Base-by-base conservation (phyloP, 148 eudicot species). In the Fagopyrum homotropicum region DNA sequence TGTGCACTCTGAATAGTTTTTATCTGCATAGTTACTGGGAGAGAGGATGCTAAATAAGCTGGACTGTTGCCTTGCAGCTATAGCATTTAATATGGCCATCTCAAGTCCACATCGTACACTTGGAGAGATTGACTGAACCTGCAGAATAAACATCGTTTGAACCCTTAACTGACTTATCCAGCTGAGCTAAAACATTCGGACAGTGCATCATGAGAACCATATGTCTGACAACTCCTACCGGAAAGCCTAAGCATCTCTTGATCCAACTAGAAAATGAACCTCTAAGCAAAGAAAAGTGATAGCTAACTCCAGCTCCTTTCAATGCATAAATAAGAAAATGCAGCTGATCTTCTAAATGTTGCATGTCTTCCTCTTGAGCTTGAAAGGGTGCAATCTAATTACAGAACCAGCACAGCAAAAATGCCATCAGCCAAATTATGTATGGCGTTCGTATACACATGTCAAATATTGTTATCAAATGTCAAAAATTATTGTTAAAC, bases 71-170 rank as follows among this genome's bases (percentile, higher is more conserved):
- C 79, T 82, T 44, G 89, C 84, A 56, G 98, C 98, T 74, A 90
- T 82, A 26, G 98, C 99, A 87, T 91, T 96, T 35, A 96, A 88
- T 56, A 89, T 77, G 50, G 99, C 98, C 98, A 92, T 92, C 85
- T 96, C 99, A 64, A 96, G 78, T 66, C 99, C 99, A 85, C 98
- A 92, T 80, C 98, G 83, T 22, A 96, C 91, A 87, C 98, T 90
- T 60, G 99, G 97, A 74, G 85, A 83, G 81, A 96, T 80, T 61
- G 94, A 86, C 64, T 72, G 77, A 69, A 92, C 92, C 99, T 96
- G 85, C 77, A 86, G 19, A 82, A 49, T n/a, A 56, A 15, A 72
- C 1, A 45, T 26, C 35, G 11, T n/a, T 7, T 6, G 43, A 46
- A 1, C 16, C 19, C 7, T 35, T 40, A 66, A 66, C n/a, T 35